Evolutionary conservation across 202 grass and related monocot species (phyloP).

Genomic region (Setaria viridis): DNA sequence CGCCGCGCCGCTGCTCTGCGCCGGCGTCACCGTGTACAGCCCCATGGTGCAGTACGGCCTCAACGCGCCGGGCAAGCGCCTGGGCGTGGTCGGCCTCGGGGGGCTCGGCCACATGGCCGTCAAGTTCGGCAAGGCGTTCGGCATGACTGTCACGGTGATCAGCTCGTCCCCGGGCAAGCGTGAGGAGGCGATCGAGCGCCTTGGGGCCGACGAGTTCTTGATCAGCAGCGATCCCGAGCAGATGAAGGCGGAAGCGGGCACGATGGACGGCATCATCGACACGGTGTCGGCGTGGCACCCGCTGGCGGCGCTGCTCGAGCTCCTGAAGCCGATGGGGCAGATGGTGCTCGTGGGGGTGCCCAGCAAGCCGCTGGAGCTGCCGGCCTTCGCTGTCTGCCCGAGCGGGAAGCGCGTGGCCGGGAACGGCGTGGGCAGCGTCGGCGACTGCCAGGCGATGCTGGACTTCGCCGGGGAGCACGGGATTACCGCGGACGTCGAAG

Average conservation of each 20-base stretch:
- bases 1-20: slow-evolving; percentile 57
- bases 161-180: slow-evolving; percentile 56
- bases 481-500: slow-evolving; percentile 57
- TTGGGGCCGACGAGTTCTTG: slow-evolving; percentile 67
- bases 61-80: slow-evolving; percentile 50
- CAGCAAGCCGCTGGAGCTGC: slow-evolving; percentile 26
- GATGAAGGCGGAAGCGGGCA: slow-evolving; percentile 54
- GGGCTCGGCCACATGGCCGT: slow-evolving; percentile 56
- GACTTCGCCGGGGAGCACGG: slow-evolving; percentile 52
- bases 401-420: slow-evolving; percentile 46
- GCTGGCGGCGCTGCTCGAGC: slow-evolving; percentile 16
- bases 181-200: slow-evolving; percentile 50
- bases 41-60: slow-evolving; percentile 52
- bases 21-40: slow-evolving; percentile 56
- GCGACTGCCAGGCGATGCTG: slow-evolving; percentile 55
- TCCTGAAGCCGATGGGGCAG: slow-evolving; percentile 40
- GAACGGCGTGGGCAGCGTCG: slow-evolving; percentile 29
- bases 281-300: slow-evolving; percentile 47
- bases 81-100: slow-evolving; percentile 59
- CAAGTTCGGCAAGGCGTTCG: slow-evolving; percentile 62
- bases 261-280: slow-evolving; percentile 44
- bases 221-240: slow-evolving; percentile 48
- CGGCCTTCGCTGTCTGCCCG: slow-evolving; percentile 19
- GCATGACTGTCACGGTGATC: slow-evolving; percentile 61
- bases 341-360: slow-evolving; percentile 31